A percentile compares a stretch with the other conserved stretches of the same genome.
phyloP scores from a whole-genome alignment of 768 basidiomycete genomes.

The Podaxis carcinomalis region DNA sequence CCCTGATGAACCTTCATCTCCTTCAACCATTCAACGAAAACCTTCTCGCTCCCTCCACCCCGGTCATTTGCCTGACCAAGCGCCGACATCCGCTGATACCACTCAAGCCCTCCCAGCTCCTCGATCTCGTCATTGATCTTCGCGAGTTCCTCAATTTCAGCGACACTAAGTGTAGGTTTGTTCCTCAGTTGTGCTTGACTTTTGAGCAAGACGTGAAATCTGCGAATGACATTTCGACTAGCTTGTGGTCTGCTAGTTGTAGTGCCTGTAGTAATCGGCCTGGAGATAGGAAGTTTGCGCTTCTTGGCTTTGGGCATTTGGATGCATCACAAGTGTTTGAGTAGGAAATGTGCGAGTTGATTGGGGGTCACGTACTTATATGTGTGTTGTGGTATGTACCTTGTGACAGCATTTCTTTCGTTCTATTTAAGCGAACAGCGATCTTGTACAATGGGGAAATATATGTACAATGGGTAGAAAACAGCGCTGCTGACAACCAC shows the following conservation, averaged over 20 bases:
- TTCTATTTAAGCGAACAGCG: background rate
- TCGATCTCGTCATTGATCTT: slow-evolving; percentile 62
- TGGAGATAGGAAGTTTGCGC: slow-evolving; percentile 31
- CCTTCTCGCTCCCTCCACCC: slow-evolving; percentile 85
- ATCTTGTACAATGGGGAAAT: slow-evolving; percentile 1
- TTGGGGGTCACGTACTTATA: background rate
- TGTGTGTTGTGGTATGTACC: background rate
- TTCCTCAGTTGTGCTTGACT: slow-evolving; percentile 50
- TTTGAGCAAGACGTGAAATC: slow-evolving; percentile 79
- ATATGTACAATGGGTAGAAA: background rate
- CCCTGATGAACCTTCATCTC: slow-evolving; percentile 36
- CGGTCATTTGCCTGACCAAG: slow-evolving; percentile 77
- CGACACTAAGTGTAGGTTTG: slow-evolving; percentile 14
- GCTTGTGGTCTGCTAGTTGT: slow-evolving; percentile 53
- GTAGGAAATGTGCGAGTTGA: background rate
- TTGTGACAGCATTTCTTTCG: background rate
- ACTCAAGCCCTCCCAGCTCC: slow-evolving; percentile 69
- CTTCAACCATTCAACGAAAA: slow-evolving; percentile 73
- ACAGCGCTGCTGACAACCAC: slow-evolving; percentile 1
- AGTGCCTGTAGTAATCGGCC: slow-evolving; percentile 11
- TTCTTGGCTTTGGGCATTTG: slow-evolving; percentile 34
- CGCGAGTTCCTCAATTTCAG: slow-evolving; percentile 31
- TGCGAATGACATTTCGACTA: slow-evolving; percentile 71
- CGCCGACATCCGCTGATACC: slow-evolving; percentile 80
- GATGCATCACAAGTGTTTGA: background rate